These are phyloP conservation scores for Zopfia rhizophila DNA, from an alignment of 2,329 filamentous ascomycete species.

Conservation along the genomic window DNA sequence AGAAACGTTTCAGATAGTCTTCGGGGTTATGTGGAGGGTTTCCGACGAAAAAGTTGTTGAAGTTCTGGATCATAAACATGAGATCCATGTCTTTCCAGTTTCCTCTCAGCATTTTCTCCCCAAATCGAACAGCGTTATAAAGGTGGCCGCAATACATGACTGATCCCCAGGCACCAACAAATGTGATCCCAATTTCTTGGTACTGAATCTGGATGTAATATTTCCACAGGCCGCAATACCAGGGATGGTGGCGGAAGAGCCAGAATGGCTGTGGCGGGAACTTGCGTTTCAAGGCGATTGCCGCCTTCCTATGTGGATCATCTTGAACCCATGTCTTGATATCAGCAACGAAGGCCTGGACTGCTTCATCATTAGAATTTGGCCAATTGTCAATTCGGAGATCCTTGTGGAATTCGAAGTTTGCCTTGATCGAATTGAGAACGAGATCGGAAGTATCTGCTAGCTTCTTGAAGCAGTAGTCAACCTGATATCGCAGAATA, in stretches of 20 bases:
- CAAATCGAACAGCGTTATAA: constrained; percentile 54
- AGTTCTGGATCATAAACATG: constrained; percentile 37
- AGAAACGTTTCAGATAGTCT: constrained; percentile 53
- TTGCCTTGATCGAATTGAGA: constrained; percentile 16
- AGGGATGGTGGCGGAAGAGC: constrained; percentile 27
- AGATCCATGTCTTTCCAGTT: constrained; percentile 58
- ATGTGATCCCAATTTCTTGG: constrained; percentile 45
- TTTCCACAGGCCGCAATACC: constrained; percentile 49
- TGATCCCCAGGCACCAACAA: constrained; percentile 54
- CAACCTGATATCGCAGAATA: constrained; percentile 35
- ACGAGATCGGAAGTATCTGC: constrained; percentile 10
- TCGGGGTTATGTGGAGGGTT: constrained; percentile 38
- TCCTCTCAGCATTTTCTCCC: constrained; percentile 37
- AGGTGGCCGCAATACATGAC: constrained; percentile 53
- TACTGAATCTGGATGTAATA: constrained; percentile 48
- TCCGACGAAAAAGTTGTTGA: constrained; percentile 52
- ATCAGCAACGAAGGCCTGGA: constrained; percentile 14
- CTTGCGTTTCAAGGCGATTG: constrained; percentile 3
- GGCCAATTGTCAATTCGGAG: constrained; percentile 27
- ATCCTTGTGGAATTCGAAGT: constrained; percentile 27
- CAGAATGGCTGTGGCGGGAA: constrained; percentile 14
- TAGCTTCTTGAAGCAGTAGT: constrained; percentile 16
- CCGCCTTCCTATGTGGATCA: constrained; percentile 2
- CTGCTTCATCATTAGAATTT: constrained; percentile 21
- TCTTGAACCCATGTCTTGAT: constrained; percentile 19